A percentile compares a stretch with the other conserved stretches of the same genome.
Conservation (phyloP, 805 yeast genomes). For the Ogataea pini region DNA sequence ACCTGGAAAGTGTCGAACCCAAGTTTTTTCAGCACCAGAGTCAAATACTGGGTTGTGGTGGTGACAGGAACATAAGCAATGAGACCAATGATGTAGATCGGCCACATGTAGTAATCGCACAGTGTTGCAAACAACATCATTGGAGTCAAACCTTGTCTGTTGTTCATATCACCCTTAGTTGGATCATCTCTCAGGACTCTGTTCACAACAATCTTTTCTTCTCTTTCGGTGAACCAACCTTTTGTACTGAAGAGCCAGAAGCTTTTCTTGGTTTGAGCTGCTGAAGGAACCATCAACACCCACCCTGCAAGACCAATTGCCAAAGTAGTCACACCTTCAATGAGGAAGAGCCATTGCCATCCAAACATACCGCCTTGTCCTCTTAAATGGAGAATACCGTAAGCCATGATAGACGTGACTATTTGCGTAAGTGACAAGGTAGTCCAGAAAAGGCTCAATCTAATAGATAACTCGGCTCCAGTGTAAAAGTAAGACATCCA, state of each 20-base stretch:
- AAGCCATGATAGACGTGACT: constrained; percentile 45
- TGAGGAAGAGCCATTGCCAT: constrained; percentile 67
- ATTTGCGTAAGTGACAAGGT: constrained; percentile 51
- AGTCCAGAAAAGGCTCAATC: constrained; percentile 63
- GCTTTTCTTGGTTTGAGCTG: constrained; percentile 32
- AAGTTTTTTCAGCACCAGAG: constrained; percentile 47
- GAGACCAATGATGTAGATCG: constrained; percentile 50
- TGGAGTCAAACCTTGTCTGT: constrained; percentile 51
- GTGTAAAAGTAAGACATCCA: constrained; percentile 72
- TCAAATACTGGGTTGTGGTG: constrained; percentile 46
- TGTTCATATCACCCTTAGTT: constrained; percentile 62
- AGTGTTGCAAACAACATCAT: constrained; percentile 42
- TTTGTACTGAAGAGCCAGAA: constrained; percentile 33
- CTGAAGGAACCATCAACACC: constrained; percentile 38
- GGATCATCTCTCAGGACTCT: constrained; percentile 65
- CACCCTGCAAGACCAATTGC: constrained; percentile 45
- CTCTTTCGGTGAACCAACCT: constrained; percentile 50
- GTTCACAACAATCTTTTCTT: constrained; percentile 59
- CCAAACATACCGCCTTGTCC: constrained; percentile 48
- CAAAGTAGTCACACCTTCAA: constrained; percentile 62
- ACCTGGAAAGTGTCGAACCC: constrained; percentile 56
- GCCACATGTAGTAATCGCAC: constrained; percentile 55
- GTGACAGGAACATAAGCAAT: constrained; percentile 39
- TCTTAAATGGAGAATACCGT: constrained; percentile 53
- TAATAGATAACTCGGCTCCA: constrained; percentile 53